Conservation (phyloP, 1,284 basidiomycete species). For the Cryptococcus jaspeensis region DNA sequence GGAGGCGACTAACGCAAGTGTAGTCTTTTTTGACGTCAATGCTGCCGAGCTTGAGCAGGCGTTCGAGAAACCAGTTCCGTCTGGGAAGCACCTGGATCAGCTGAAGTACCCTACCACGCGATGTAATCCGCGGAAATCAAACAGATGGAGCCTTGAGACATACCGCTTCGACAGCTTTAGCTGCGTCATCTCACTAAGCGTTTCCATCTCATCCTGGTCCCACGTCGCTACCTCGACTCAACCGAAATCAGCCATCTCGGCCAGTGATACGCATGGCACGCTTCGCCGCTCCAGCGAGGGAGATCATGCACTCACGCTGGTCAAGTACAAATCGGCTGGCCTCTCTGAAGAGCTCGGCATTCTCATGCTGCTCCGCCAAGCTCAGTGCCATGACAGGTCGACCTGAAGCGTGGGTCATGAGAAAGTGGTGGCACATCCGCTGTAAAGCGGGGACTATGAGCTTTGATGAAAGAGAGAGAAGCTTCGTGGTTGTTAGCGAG, state of each 20-base stretch:
- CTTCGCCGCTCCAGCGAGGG: background rate
- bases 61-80: slow-evolving; percentile 89
- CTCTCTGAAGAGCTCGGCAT: slow-evolving; percentile 84
- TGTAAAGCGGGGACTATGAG: slow-evolving; percentile 72
- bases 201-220: slow-evolving; percentile 71
- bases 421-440: slow-evolving; percentile 75
- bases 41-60: slow-evolving; percentile 84
- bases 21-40: slow-evolving; percentile 78
- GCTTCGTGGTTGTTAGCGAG: no score
- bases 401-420: slow-evolving; percentile 85
- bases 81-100: slow-evolving; percentile 47
- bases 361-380: slow-evolving; percentile 80
- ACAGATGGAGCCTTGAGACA: slow-evolving; percentile 14
- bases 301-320: slow-evolving; percentile 57
- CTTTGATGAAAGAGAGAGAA: slow-evolving; percentile 40
- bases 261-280: no score
- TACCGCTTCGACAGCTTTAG: slow-evolving; percentile 83
- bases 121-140: background rate
- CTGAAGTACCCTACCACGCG: background rate
- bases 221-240: slow-evolving; percentile 37
- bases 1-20: slow-evolving; percentile 24
- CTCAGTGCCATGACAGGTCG: slow-evolving; percentile 85
- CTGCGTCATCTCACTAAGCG: slow-evolving; percentile 72
- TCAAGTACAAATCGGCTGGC: slow-evolving; percentile 85
- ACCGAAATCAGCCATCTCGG: slow-evolving; percentile 1